phyloP scores from a whole-genome alignment of 768 basidiomycete genomes.

The Pulveroboletus sp. region DNA sequence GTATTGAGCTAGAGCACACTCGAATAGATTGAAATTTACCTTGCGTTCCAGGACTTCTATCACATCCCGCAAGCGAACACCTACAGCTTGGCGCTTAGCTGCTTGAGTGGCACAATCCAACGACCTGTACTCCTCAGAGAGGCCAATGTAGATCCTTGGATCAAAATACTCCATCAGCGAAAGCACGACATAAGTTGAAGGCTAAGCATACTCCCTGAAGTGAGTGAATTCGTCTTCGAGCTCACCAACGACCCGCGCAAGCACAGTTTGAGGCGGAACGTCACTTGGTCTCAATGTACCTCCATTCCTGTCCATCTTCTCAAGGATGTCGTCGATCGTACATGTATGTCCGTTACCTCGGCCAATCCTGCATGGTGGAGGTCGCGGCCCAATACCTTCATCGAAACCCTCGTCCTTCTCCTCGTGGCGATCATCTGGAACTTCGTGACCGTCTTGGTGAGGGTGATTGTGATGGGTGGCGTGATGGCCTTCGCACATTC shows the following conservation, averaged over 20 bases:
- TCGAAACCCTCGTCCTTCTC: constrained; percentile 15
- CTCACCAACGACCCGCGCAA: constrained; percentile 77
- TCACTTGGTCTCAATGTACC: constrained; percentile 25
- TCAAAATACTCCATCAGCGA: constrained; percentile 5
- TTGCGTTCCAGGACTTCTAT: constrained; percentile 90
- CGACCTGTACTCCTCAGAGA: constrained; percentile 88
- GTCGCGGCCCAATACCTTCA: constrained; percentile 5
- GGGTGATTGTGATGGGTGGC: constrained; percentile 40
- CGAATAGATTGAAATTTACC: constrained; percentile 39
- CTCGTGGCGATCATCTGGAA: neutral
- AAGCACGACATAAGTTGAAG: neutral
- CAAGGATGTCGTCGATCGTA: constrained; percentile 24
- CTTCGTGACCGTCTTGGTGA: constrained; percentile 31
- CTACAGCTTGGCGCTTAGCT: constrained; percentile 77
- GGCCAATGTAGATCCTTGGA: constrained; percentile 80
- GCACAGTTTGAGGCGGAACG: constrained; percentile 82
- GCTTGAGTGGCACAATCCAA: constrained; percentile 84
- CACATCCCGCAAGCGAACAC: constrained; percentile 84
- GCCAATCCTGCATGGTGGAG: neutral
- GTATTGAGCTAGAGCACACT: neutral
- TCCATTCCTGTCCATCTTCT: constrained; percentile 23
- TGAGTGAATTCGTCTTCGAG: constrained; percentile 94
- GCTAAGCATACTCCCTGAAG: constrained; percentile 74
- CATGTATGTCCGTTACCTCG: constrained; percentile 4
- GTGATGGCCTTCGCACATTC: constrained; percentile 51